Evolutionary conservation across 805 yeast genomes (phyloP).

Genomic region (Nakazawaea ernobii): DNA sequence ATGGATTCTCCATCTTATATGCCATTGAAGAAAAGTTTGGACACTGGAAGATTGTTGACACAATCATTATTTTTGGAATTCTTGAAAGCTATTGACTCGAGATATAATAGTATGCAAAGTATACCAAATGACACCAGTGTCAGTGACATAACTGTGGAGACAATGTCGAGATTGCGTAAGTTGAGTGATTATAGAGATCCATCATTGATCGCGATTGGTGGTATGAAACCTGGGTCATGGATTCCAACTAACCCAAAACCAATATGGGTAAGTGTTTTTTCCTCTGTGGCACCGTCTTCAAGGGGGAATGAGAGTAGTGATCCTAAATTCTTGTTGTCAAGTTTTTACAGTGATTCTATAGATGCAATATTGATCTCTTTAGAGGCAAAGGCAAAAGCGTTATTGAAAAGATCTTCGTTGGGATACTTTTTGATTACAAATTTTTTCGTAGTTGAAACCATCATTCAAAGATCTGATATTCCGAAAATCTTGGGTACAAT

Average conservation of each 20-base stretch:
- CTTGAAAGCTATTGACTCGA: conserved; percentile 47
- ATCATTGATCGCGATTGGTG: conserved; percentile 41
- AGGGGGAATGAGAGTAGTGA: conserved; percentile 30
- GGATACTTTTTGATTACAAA: conserved; percentile 73
- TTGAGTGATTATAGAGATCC: conserved; percentile 58
- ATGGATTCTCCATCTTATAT: conserved; percentile 1
- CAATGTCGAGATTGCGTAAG: conserved; percentile 60
- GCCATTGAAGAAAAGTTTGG: conserved; percentile 14
- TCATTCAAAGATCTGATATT: conserved; percentile 55
- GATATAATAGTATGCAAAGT: conserved; percentile 32
- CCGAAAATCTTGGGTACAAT: conserved; percentile 47
- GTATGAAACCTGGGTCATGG: conserved; percentile 61
- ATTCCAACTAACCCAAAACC: conserved; percentile 50
- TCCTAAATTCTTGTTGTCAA: conserved; percentile 49
- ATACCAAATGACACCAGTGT: conserved; percentile 59
- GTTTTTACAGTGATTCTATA: conserved; percentile 70
- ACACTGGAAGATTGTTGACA: conserved; percentile 18
- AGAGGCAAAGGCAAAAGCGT: conserved; percentile 49
- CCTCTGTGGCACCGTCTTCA: conserved; percentile 38
- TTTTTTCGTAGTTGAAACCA: conserved; percentile 67
- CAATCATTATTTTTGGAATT: conserved; percentile 48
- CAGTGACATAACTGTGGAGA: conserved; percentile 66
- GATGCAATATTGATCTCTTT: conserved; percentile 65
- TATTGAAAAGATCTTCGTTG: conserved; percentile 40
- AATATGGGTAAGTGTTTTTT: conserved; percentile 42